Conservation (phyloP, 306 rosid genomes). For the Luffa acutangula region DNA sequence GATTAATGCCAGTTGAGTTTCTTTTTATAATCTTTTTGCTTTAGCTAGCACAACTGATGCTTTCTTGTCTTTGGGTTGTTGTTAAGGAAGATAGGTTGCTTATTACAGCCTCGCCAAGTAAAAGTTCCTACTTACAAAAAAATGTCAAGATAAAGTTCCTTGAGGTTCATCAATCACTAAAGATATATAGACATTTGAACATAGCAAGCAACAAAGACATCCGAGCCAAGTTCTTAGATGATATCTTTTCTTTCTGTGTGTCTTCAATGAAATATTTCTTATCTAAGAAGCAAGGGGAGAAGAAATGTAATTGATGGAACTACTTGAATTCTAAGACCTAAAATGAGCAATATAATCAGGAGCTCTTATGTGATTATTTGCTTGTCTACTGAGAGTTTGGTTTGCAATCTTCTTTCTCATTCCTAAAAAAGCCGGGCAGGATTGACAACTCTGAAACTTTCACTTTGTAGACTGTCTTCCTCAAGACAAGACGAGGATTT, state of each 20-base stretch:
- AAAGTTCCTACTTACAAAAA: too few relatives aligned
- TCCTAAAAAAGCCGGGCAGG: neutral
- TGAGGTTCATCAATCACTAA: neutral
- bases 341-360: neutral
- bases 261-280: neutral
- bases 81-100: neutral
- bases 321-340: neutral
- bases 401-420: neutral
- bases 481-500: conserved; percentile 75
- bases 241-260: neutral
- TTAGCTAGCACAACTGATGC: neutral
- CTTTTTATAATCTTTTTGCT: neutral
- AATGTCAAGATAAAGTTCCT: too few relatives aligned
- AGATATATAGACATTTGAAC: neutral
- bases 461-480: conserved; percentile 48
- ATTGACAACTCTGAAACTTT: neutral
- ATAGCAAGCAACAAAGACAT: neutral
- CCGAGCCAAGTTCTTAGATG: neutral
- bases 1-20: neutral
- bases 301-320: neutral
- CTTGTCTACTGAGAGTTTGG: neutral
- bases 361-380: neutral
- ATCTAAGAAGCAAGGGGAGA: neutral
- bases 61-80: neutral
- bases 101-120: neutral